Evolutionary conservation across 352 stramenopile species (phyloP), one percentile per base, ranked within the genome.

Genomic region (Globisporangium solare): DNA sequence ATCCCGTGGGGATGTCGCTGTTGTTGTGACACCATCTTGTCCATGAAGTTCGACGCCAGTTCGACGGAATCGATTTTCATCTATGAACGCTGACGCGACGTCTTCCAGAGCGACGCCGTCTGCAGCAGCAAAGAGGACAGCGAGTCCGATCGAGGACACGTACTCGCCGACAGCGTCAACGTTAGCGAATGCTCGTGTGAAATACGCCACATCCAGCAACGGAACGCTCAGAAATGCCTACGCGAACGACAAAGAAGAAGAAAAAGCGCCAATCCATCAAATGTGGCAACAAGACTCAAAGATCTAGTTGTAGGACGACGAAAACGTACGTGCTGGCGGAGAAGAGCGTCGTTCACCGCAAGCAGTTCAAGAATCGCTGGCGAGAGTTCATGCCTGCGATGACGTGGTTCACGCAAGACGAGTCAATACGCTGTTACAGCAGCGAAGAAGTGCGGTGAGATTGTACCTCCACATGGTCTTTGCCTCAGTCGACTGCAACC

Each of bases 351-450:
- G 6, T 53, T 37, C 43, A 37, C 20, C 21, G 41, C n/a, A 11
- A 79, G 41, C 42, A 70, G 32, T 12, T 22, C 6, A 50, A 66
- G 18, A 17, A 77, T 27, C 6, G 27, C 40, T 21, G 52, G 51
- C 24, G 68, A 68, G 22, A 82, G 61, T 39, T 69, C 20, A 11
- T 60, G 54, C 17, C 72, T 82, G 51, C 22, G 35, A n/a, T n/a
- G 3, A 35, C 27, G 10, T 35, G 6, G 6, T 35, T 8, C 27
- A 35, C 27, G 27, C 27, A 35, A 35, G 27, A 35, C 27, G 27
- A 35, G 27, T 35, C 27, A 35, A 8, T 35, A 11, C 0, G 10
- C 0, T 35, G 27, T 7, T 35, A 6, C 10, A 35, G 1, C 24
- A 27, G 2, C 5, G 27, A 35, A 6, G 27, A 10, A 35, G 27